Evolutionary conservation across 2,329 filamentous ascomycete species (phyloP), one percentile per base, ranked within the genome.

Genomic region (Beauveria asiatica): DNA sequence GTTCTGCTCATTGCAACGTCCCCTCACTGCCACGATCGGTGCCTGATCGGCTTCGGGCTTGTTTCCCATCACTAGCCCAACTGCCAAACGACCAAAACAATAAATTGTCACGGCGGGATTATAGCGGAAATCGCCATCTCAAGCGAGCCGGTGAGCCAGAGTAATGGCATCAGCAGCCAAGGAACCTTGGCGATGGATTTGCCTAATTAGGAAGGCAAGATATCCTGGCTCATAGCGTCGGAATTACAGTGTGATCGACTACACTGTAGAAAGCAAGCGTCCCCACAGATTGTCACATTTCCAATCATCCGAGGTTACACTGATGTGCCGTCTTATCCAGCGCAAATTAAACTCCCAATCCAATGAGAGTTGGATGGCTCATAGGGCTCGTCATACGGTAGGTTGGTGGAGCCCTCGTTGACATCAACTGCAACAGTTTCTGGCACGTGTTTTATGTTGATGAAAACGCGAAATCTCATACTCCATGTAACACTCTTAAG

Each of bases 291-390:
- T 10, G 3, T n/a, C 19, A 44, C 17, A 11, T 5, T 11, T 10
- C 8, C n/a, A 44, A n/a, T 19, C n/a, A 10, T 44, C 42, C 42
- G 42, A 44, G n/a, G 33, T 52, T 52, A 21, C 49, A 52, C 27
- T 39, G 13, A 30, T 33, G 30, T 52, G 49, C 49, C 49, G 49
- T 52, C 49, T 52, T 52, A 39, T 39, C 49, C 71, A 17, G 73
- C 41, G 41, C 11, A 37, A 37, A 37, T 37, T 37, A 13, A 5
- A 13, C 11, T 16, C 33, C 1, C 33, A 5, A 13, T 37, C 11
- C 33, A 37, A 37, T 37, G 11, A 37, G 33, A 37, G 33, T 37
- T 37, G 33, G 10, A 37, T 37, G 33, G 11, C 33, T 37, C 33
- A 10, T 6, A 37, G 33, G 33, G 33, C 33, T 37, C 5, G 33